Base-by-base conservation (phyloP, 768 basidiomycete species). In the Megacollybia marginata region DNA sequence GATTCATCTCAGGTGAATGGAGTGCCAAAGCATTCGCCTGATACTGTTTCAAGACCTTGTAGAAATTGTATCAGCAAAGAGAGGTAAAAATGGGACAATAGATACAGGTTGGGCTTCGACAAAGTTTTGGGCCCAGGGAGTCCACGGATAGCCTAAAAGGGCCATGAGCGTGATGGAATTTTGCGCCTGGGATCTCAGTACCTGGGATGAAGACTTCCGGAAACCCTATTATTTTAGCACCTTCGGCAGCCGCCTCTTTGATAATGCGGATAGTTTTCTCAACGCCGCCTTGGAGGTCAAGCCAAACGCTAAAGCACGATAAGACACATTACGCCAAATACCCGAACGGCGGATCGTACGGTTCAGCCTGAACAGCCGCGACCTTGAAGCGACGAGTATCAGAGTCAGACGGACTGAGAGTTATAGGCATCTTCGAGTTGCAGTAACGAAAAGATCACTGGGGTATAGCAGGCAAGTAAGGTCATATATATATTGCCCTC, bases 1-100 rank as follows among this genome's bases (percentile, higher is more conserved):
- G 59, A 28, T 60, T 58, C 62, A 63, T 63, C 54, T 65, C 63
- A n/a, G 60, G 57, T 3, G 63, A 65, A 42, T 65, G 63, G 5
- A 65, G 56, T 9, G 62, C 56, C 12, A 65, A 51, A 1, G 63
- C 54, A 44, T 63, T 63, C 33, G 59, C 61, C 42, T 65, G 63
- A 34, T 65, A 65, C 44, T 59, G 48, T 36, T 63, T 62, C 15
- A 65, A 48, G 11, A 65, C 59, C 16, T 55, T 46, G 6, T 28
- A 6, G 6, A 6, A 28, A 28, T 28, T 28, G 23, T 28, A 6
- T 28, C 23, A 28, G 23, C 23, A 28, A 28, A 28, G 23, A 28
- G 23, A 28, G 23, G 23, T 6, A 28, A 28, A 28, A 28, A 28
- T 28, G 23, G 23, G 23, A 28, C 23, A 28, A 6, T 28, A 28